These are phyloP conservation scores for Colletotrichum sp. DNA, from an alignment of 2,329 filamentous ascomycete species.

Conservation along the genomic window DNA sequence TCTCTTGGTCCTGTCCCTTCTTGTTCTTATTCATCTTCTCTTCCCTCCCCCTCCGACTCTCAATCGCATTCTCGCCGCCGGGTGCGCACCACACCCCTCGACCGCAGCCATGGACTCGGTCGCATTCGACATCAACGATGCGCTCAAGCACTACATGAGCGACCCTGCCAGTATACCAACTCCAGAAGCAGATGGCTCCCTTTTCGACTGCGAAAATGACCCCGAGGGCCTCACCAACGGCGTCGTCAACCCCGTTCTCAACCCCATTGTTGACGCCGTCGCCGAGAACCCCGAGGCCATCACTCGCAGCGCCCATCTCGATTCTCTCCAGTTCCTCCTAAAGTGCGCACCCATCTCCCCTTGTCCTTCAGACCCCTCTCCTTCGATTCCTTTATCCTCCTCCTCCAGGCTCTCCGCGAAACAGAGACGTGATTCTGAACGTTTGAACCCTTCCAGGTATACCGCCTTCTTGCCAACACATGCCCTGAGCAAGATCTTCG, in stretches of 20 bases:
- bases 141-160: constrained; percentile 95
- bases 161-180: constrained; percentile 85
- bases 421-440: constrained; percentile 53
- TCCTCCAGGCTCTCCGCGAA: constrained; percentile 24
- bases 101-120: constrained; percentile 70
- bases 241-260: constrained; percentile 83
- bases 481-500: constrained; percentile 90
- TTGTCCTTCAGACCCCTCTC: constrained; percentile 28
- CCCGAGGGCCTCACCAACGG: constrained; percentile 80
- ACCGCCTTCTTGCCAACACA: constrained; percentile 79
- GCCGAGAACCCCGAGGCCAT: constrained; percentile 92
- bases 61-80: background rate
- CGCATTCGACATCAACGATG: constrained; percentile 94
- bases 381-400: constrained; percentile 28
- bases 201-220: constrained; percentile 92
- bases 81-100: constrained; percentile 15
- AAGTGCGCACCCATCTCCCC: constrained; percentile 79
- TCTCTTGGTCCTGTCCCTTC: background rate
- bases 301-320: constrained; percentile 78
- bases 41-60: constrained; percentile 12
- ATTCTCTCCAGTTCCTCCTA: constrained; percentile 93
- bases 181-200: constrained; percentile 80
- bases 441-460: constrained; percentile 74
- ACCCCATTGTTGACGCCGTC: constrained; percentile 90
- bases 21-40: background rate